These are phyloP conservation scores for Corrigiola litoralis DNA, from an alignment of 179 eudicot species.

Conservation along the genomic window DNA sequence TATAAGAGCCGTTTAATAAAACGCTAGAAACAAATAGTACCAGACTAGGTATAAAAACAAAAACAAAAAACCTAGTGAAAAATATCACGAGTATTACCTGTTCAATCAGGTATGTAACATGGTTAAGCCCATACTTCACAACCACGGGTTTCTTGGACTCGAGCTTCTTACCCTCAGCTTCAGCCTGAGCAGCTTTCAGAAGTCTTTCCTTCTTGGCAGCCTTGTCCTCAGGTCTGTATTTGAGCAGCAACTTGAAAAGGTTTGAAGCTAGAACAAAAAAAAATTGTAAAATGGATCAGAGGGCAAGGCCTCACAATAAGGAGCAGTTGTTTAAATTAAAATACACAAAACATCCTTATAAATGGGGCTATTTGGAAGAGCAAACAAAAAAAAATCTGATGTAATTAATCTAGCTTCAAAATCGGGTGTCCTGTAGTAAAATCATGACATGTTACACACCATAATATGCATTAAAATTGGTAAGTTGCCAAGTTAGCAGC, in stretches of 20 bases:
- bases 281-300: no score
- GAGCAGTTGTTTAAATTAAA: no score
- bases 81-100: slow-evolving; percentile 39
- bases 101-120: slow-evolving; percentile 78
- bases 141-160: slow-evolving; percentile 89
- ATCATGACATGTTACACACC: no score
- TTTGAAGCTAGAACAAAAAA: slow-evolving; percentile 28
- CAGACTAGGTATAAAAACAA: background rate
- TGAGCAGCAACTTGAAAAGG: slow-evolving; percentile 84
- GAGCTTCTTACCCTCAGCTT: slow-evolving; percentile 74
- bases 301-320: no score
- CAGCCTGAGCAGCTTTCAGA: slow-evolving; percentile 82
- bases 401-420: no score
- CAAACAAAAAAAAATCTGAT: background rate
- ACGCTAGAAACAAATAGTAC: background rate
- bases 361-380: no score
- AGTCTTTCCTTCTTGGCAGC: slow-evolving; percentile 87
- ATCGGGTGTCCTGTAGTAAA: no score
- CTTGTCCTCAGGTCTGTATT: slow-evolving; percentile 88
- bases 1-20: no score
- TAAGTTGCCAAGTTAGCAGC: background rate
- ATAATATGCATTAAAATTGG: no score
- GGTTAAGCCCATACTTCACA: slow-evolving; percentile 92
- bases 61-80: no score
- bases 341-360: no score